Conservation (phyloP, 2,329 filamentous ascomycete species). For the Fusarium transvaalense region DNA sequence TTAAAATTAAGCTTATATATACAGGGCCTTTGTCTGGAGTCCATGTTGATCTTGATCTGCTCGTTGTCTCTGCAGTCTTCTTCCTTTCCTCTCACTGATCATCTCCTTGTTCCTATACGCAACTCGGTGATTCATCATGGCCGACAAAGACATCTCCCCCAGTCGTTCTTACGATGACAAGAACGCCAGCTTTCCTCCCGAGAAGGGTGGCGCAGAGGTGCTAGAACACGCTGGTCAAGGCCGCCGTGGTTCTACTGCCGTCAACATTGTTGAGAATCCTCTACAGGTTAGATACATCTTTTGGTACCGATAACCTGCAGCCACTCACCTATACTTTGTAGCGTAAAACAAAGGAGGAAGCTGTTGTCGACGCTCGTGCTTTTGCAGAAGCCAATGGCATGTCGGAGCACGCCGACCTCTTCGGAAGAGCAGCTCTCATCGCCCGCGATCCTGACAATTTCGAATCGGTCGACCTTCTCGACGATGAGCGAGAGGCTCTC, state of each 20-base stretch:
- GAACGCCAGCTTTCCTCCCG: neutral
- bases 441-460: constrained; percentile 19
- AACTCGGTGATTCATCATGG: constrained; percentile 5
- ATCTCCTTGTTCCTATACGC: neutral
- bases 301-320: fast-evolving
- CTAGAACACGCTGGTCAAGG: constrained; percentile 16
- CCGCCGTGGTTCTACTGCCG: constrained; percentile 17
- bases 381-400: constrained; percentile 28
- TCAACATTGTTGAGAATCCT: constrained; percentile 27
- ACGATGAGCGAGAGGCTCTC: constrained; percentile 59
- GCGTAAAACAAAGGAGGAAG: constrained; percentile 14
- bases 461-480: constrained; percentile 18
- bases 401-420: constrained; percentile 24
- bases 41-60: neutral
- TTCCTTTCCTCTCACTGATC: neutral
- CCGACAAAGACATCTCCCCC: constrained; percentile 27
- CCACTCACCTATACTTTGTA: fast-evolving
- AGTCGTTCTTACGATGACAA: constrained; percentile 20
- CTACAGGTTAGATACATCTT: neutral
- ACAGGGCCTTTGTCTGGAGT: neutral
- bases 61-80: constrained; percentile 9
- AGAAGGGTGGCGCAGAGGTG: constrained; percentile 21
- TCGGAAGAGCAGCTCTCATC: constrained; percentile 25
- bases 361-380: constrained; percentile 13
- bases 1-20: constrained; percentile 39